phyloP scores from a whole-genome alignment of 2,329 filamentous ascomycete species.

The Paracorniculantispora psalliotae region DNA sequence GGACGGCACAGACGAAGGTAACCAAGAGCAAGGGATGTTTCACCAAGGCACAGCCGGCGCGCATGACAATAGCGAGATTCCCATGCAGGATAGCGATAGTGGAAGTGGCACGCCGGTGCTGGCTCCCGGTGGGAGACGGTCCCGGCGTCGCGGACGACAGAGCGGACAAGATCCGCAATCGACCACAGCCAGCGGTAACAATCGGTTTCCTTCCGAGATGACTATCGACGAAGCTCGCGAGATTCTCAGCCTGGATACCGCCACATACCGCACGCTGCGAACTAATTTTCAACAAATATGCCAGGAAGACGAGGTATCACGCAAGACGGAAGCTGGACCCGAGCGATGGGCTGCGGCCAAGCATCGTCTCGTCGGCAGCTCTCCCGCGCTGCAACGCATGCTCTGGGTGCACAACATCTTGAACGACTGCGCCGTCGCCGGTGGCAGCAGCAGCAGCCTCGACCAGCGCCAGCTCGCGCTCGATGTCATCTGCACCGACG shows the following conservation, averaged over 20 bases:
- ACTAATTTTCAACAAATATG: constrained; percentile 67
- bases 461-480: constrained; percentile 64
- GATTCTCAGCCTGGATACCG: constrained; percentile 59
- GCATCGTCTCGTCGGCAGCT: constrained; percentile 59
- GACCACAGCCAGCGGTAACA: constrained; percentile 62
- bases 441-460: constrained; percentile 37
- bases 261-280: constrained; percentile 59
- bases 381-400: constrained; percentile 55
- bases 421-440: not conserved
- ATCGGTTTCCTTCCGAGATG: constrained; percentile 76
- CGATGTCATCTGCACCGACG: constrained; percentile 75
- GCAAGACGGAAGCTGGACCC: constrained; percentile 70
- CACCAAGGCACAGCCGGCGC: not conserved
- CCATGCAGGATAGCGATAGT: not conserved
- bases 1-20: not conserved
- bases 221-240: constrained; percentile 74
- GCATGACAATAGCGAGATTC: not conserved
- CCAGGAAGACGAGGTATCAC: constrained; percentile 59
- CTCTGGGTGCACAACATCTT: constrained; percentile 39
- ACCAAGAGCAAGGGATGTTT: not conserved
- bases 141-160: constrained; percentile 41
- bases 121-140: constrained; percentile 10
- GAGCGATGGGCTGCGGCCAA: constrained; percentile 71
- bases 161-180: constrained; percentile 63
- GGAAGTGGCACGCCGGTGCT: not conserved